Conservation (phyloP, 257 asterid genomes). For the Solanum etuberosum region DNA sequence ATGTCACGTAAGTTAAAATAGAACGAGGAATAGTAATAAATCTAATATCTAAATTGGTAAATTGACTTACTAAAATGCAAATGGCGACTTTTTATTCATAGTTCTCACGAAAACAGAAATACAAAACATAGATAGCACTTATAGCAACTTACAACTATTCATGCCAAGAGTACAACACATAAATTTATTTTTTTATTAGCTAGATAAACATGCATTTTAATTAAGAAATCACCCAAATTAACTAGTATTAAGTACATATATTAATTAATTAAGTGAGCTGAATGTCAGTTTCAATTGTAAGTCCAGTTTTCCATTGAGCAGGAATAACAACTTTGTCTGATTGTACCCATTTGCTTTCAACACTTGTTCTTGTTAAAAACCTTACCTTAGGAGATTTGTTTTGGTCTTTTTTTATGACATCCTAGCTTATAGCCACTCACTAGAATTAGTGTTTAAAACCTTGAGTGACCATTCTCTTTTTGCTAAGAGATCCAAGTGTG, state of each 20-base stretch:
- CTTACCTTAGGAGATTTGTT: too few species aligned
- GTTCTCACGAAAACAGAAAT: background rate
- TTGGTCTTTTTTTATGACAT: too few species aligned
- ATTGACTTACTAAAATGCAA: background rate
- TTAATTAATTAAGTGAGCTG: background rate
- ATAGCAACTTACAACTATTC: background rate
- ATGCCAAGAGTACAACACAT: background rate
- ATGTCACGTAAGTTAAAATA: background rate
- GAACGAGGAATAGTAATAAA: too few species aligned
- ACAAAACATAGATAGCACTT: background rate
- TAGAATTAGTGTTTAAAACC: too few species aligned
- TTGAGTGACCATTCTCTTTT: too few species aligned
- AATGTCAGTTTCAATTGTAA: background rate
- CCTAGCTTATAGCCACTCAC: too few species aligned
- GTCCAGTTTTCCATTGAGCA: background rate
- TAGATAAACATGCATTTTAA: background rate
- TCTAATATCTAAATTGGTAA: background rate
- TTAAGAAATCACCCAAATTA: background rate
- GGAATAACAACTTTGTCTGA: constrained; percentile 1
- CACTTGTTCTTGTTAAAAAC: background rate
- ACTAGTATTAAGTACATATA: background rate
- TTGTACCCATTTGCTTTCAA: background rate
- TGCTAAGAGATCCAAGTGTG: too few species aligned
- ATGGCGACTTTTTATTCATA: background rate
- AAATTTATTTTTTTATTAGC: too few species aligned